Percentiles rank a stretch among this genome's conserved stretches.
Conservation (phyloP, 345 rosid species). For the Hibiscus trionum region DNA sequence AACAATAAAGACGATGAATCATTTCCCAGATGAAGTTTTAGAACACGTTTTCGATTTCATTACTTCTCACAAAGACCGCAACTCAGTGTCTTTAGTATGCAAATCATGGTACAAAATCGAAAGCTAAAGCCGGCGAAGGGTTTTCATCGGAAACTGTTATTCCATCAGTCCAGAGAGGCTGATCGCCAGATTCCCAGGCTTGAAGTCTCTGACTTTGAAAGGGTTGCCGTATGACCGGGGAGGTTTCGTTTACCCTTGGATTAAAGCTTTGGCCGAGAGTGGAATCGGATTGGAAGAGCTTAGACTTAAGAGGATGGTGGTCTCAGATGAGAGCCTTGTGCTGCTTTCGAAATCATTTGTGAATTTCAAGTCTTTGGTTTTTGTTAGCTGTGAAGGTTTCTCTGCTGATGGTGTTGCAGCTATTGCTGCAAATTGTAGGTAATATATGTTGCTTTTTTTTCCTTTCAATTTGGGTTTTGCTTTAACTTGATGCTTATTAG, state of each 20-base stretch:
- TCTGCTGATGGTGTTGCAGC: neutral
- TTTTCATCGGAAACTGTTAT: neutral
- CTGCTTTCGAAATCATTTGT: neutral
- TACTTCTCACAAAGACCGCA: neutral
- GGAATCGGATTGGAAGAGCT: neutral
- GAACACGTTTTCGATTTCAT: constrained; percentile 59
- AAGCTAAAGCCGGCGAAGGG: neutral
- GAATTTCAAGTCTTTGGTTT: neutral
- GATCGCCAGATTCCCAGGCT: neutral
- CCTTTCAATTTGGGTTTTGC: constrained; percentile 67
- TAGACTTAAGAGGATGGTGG: neutral
- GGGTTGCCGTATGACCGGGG: neutral
- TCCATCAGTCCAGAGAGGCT: neutral
- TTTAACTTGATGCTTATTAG: neutral
- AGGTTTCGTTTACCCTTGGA: neutral
- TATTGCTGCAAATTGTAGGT: neutral
- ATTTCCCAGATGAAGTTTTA: constrained; percentile 83
- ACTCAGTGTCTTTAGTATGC: neutral
- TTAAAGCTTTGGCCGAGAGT: neutral
- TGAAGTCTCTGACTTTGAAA: neutral
- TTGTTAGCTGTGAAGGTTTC: neutral
- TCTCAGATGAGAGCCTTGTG: neutral
- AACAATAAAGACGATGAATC: constrained; percentile 41
- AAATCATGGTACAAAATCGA: neutral
- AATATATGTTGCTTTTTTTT: constrained; percentile 20